phyloP scores from a whole-genome alignment of 441 rosid genomes.

The Arabidopsis lyrata region DNA sequence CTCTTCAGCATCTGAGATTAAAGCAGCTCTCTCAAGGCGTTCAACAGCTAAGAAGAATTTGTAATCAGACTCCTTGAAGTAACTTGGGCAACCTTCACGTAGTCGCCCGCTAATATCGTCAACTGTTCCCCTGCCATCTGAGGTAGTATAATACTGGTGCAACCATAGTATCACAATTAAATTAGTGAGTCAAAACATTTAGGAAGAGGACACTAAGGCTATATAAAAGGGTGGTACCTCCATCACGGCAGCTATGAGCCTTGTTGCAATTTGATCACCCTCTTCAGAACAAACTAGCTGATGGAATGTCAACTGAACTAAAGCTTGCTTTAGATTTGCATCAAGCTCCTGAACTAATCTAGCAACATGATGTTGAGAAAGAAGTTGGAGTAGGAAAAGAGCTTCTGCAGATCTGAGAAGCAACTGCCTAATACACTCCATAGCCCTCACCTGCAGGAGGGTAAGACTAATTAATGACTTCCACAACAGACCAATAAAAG shows the following conservation, averaged over 20 bases:
- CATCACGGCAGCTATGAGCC: constrained; percentile 87
- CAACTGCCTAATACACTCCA: constrained; percentile 96
- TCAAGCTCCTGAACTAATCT: constrained; percentile 91
- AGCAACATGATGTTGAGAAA: constrained; percentile 84
- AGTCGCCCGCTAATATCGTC: constrained; percentile 88
- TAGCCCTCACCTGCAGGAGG: constrained; percentile 82
- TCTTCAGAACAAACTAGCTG: constrained; percentile 96
- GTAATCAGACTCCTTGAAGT: constrained; percentile 95
- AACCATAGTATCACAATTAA: constrained; percentile 29
- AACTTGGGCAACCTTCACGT: constrained; percentile 96
- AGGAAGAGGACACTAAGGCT: constrained; percentile 22
- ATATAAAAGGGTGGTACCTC: constrained; percentile 63
- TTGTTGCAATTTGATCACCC: constrained; percentile 89
- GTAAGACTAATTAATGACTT: constrained; percentile 30
- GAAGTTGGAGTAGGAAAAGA: constrained; percentile 87
- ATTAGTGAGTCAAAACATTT: constrained; percentile 32
- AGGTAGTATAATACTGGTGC: constrained; percentile 90
- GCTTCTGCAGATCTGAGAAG: constrained; percentile 99
- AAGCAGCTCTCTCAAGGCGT: constrained; percentile 90
- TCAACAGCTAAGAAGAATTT: constrained; percentile 99
- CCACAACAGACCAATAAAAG: constrained; percentile 24
- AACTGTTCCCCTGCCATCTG: constrained; percentile 97
- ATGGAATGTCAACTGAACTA: constrained; percentile 87
- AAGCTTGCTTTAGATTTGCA: constrained; percentile 60
- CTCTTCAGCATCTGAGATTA: constrained; percentile 66